These are phyloP conservation scores for Tetrastigma voinierianum DNA, from an alignment of 164 flowering plant genomes.

Conservation along the genomic window DNA sequence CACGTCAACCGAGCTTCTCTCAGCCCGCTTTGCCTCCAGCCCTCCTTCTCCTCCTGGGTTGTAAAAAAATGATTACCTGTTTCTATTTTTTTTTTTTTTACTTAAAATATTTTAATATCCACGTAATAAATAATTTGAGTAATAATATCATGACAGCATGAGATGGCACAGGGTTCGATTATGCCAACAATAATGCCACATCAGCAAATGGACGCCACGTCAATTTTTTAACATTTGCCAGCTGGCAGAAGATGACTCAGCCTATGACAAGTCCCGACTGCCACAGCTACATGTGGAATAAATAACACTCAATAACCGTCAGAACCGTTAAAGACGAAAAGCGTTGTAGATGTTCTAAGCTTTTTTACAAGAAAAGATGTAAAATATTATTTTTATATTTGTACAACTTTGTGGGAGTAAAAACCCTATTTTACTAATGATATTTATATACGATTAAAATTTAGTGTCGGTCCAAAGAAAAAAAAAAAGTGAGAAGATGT, in stretches of 20 bases:
- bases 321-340: too few relatives aligned
- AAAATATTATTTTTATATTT: too few relatives aligned
- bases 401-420: too few relatives aligned
- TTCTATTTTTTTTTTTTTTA: background rate
- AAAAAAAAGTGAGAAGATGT: too few relatives aligned
- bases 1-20: conserved; percentile 35
- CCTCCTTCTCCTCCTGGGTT: conserved; percentile 28
- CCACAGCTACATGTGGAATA: conserved; percentile 1
- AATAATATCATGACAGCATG: conserved; percentile 25
- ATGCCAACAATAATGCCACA: conserved; percentile 23
- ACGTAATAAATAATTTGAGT: too few relatives aligned
- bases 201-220: conserved; percentile 20
- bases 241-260: conserved; percentile 10
- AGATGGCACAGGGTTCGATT: conserved; percentile 20
- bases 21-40: conserved; percentile 28
- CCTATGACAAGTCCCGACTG: conserved; percentile 16
- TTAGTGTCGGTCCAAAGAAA: too few relatives aligned
- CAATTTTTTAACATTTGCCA: conserved; percentile 24
- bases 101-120: background rate
- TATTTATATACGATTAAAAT: too few relatives aligned
- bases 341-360: too few relatives aligned
- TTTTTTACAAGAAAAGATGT: too few relatives aligned
- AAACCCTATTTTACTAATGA: too few relatives aligned
- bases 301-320: too few relatives aligned
- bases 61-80: too few relatives aligned